Evolutionary conservation across 179 eudicot species (phyloP).

Genomic region (Patellifolia procumbens): DNA sequence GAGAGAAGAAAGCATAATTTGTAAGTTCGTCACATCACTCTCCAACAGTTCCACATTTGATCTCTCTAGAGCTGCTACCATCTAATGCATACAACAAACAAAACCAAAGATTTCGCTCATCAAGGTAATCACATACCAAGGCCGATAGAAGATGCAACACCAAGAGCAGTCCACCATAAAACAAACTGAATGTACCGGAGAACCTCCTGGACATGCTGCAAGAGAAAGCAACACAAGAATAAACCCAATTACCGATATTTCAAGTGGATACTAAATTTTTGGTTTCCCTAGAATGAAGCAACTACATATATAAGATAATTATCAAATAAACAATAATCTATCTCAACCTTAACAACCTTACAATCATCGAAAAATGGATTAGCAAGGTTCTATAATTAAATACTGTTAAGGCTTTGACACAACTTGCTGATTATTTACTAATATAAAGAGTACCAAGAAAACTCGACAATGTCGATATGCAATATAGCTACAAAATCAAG

Average conservation of each 20-base stretch:
- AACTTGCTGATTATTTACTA: not conserved
- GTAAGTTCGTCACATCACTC: not conserved
- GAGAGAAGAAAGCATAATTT: not conserved
- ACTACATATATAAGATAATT: not conserved
- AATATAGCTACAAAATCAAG: not conserved
- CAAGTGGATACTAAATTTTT: not conserved
- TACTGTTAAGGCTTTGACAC: not conserved
- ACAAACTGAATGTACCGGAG: conserved; percentile 65
- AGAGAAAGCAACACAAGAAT: conserved; percentile 19
- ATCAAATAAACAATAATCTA: not conserved
- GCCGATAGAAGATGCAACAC: conserved; percentile 98
- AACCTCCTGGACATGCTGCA: conserved; percentile 86
- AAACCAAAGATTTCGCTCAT: not conserved
- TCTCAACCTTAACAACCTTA: not conserved
- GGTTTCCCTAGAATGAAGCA: not conserved
- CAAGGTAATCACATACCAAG: conserved; percentile 61
- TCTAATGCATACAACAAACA: not conserved
- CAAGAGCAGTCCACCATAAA: conserved; percentile 96
- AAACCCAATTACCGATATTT: not conserved
- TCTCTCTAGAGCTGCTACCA: not conserved
- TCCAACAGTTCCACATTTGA: not conserved
- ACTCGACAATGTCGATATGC: not conserved
- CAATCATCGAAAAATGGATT: not conserved
- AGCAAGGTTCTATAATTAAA: not conserved
- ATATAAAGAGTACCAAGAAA: not conserved